Base-by-base conservation (phyloP, 345 rosid species). In the Populus nigra region DNA sequence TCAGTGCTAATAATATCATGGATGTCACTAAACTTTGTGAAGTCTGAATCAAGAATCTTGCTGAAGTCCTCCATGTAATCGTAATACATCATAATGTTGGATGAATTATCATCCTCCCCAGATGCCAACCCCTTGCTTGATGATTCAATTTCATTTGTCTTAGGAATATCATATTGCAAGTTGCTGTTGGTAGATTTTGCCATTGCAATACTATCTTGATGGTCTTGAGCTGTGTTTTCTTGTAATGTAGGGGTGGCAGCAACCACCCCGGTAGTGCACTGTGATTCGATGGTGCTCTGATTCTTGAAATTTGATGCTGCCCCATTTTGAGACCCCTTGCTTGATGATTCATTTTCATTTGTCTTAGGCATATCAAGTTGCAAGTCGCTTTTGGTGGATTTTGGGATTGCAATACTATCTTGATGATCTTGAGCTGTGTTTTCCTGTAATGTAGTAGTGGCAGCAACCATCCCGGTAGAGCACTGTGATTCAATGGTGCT, bases 61-160 rank as follows among this genome's bases (percentile, higher is more conserved):
- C 77, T 73, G 7, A 85, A 43, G 35, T 85, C 86, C 5, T 86
- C 88, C 77, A 86, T 63, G 10, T 76, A n/a, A 59, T 59, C 53
- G 29, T 81, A 79, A 59, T 78, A 78, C 12, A 73, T 70, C 67
- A 78, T 65, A 76, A 79, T 73, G 20, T 73, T 55, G 5, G 65
- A 31, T 5, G 73, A 17, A 22, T 50, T 71, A 11, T 75, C 80
- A 23, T 71, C 70, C 10, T 3, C 63, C 23, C 35, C 68, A 0
- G 79, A 66, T 27, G 33, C 31, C 23, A 71, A 68, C 29, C 29
- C 29, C 29, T n/a, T n/a, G 27, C 63, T 59, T 10, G 63, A n/a
- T 10, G 29, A n/a, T 59, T 2, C 63, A 10, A 9, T 9, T 59
- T 59, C 63, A 8, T 59, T 12, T 4, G 63, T 59, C 27, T 9